Base-by-base conservation (phyloP, 2,329 filamentous ascomycete genomes). In the Zymoseptoria tritici region DNA sequence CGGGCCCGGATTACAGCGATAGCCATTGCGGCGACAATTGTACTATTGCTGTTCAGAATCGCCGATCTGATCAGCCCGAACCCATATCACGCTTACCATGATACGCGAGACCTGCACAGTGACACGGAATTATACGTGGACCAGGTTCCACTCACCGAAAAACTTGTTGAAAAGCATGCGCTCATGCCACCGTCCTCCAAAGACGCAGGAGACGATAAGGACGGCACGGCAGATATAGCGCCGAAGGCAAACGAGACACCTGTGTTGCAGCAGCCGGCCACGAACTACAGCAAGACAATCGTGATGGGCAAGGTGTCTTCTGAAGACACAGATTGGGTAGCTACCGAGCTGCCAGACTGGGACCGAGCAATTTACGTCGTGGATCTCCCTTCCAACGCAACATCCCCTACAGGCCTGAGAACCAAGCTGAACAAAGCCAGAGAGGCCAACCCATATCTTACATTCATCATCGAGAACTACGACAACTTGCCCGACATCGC, bases 361-460 rank as follows among this genome's bases (percentile, higher is more conserved):
- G 72, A 79, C 67, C 70, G 71, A 24, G 76, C 75, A 13, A 77
- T 80, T 56, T 80, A 78, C 68, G 71, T 69, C 59, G 77, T 76
- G 57, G 76, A 78, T 64, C 63, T 67, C 2, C 71, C 72, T 50
- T 67, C 70, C 56, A 64, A 67, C 51, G 59, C 58, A 26, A 64
- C 62, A 29, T 61, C 67, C 19, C 59, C 62, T 31, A 63, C 65
- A 29, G 63, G 63, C 24, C 58, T 66, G 3, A 49, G 59, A 49
- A 65, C 64, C 19, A 52, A 57, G 26, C 57, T 66, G 19, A 70
- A 79, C 66, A 79, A 79, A 67, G 77, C 76, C 60, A 73, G 74
- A 57, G 78, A 80, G 66, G 73, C 77, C 3, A 78, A 76, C 69
- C 76, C 76, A 51, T 80, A 80, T 60, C 68, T 79, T 2, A 78